Base-by-base conservation (phyloP, 495 filamentous ascomycete species). In the Neurospora hispaniola region DNA sequence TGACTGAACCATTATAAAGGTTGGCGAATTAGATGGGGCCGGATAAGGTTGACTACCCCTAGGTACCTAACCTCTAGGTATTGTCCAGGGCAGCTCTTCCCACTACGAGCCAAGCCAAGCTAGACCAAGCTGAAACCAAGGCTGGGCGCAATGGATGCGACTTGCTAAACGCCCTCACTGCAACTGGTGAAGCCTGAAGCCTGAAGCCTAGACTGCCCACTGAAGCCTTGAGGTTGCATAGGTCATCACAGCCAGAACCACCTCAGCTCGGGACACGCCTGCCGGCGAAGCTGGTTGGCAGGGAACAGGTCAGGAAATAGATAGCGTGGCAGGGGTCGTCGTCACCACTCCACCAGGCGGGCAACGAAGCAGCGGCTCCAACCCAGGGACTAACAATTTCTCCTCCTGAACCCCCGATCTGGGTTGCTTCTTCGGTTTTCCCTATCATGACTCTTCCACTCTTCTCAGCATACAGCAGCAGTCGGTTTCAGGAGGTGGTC, bases 11-110 rank as follows among this genome's bases (percentile, higher is more conserved):
- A 23, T 62, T 27, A 62, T 35, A 18, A 14, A 62, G 54, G 54
- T 62, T 35, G 27, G 54, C 54, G 7, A 31, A 31, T 62, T 62
- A 18, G 16, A 62, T 7, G 31, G 14, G 35, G n/a, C n/a, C n/a
- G 18, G 74, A 73, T 71, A 77, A 75, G 72, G 83, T 85, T 85
- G 81, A 78, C 81, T 74, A 44, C 73, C 81, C 83, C 83, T 74
- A 38, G 4, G 35, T 38, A 38, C 4, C 4, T 38, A 5, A 6
- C 35, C 35, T 5, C 4, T 38, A 38, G 35, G 35, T 38, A 69
- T 76, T 72, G 41, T 66, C 41, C 71, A 71, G 54, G 27, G 14
- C 27, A 62, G 54, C 14, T 18, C 54, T 35, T 35, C 31, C 54
- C 54, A 62, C 7, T 23, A 62, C 54, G 27, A 16, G 54, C 54